Base-by-base conservation (phyloP, 2,329 filamentous ascomycete genomes). In the Ilyonectria robusta region DNA sequence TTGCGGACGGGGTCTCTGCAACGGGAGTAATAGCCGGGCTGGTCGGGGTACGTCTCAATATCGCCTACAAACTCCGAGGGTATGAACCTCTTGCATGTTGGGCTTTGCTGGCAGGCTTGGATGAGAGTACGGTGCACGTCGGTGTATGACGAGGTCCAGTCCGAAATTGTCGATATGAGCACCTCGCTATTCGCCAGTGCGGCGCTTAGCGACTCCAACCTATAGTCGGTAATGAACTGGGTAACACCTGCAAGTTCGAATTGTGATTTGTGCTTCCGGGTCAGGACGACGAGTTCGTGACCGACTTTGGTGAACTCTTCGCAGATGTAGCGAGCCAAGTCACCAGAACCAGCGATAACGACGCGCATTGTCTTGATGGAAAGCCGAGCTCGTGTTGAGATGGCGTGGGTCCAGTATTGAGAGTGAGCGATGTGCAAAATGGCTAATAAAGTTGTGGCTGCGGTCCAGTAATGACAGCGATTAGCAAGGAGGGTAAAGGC, bases 31-130 rank as follows among this genome's bases (percentile, higher is more conserved):
- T 33, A 60, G 17, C 47, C 58, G 5, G 63, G 63, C 46, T 66
- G 63, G 15, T 62, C 58, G 6, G 17, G 47, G 11, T 46, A 55
- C 15, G 40, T 40, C 26, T 58, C 51, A 10, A 62, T 51, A n/a
- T 62, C 47, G 0, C 51, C 63, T 2, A 37, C 58, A 47, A 48
- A 62, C 5, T 23, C 63, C 33, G 58, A 62, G 31, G 58, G 46
- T 11, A 66, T 26, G 46, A 66, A 66, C 7, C 63, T 58, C 58
- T 58, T 62, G 58, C 63, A 66, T 13, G 17, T 46, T 21, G 44
- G 33, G 29, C 58, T 62, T 10, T 62, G 33, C 29, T 66, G 37
- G 15, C 63, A 66, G 13, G 58, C 58, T 10, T 57, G 2, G 11
- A 66, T 48, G 37, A 65, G 51, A 6, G 37, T 26, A 33, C 47